A percentile compares a stretch with the other conserved stretches of the same genome.
Evolutionary conservation across 2,329 filamentous ascomycete genomes (phyloP).

Genomic region (Myriosclerotinia curreyana): DNA sequence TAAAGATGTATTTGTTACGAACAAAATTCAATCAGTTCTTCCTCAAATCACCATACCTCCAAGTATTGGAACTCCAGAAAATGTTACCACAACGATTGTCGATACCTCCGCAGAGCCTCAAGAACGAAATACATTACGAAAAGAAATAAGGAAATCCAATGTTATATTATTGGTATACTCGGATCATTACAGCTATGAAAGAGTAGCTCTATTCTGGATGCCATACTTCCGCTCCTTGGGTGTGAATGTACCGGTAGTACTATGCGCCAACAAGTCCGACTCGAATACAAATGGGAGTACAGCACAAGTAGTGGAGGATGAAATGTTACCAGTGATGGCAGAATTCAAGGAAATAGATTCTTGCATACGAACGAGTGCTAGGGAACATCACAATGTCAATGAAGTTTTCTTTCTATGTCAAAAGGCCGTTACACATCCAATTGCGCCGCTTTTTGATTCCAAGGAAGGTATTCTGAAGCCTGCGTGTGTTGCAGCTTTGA

Average conservation of each 20-base stretch:
- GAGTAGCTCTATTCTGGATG: conserved; percentile 97
- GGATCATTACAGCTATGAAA: conserved; percentile 98
- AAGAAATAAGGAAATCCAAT: conserved; percentile 94
- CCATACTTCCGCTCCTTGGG: conserved; percentile 95
- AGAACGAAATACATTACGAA: conserved; percentile 83
- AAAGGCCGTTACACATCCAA: conserved; percentile 95
- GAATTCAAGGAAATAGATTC: conserved; percentile 99
- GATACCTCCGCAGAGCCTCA: conserved; percentile 95
- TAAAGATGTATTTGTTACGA: conserved; percentile 93
- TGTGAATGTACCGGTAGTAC: conserved; percentile 96
- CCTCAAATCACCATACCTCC: conserved; percentile 94
- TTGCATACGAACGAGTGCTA: conserved; percentile 89
- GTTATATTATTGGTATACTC: conserved; percentile 96
- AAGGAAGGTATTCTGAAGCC: conserved; percentile 89
- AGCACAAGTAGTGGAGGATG: conserved; percentile 85
- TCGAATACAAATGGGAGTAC: conserved; percentile 71
- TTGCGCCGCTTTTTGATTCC: conserved; percentile 93
- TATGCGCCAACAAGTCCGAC: conserved; percentile 98
- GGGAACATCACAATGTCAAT: conserved; percentile 90
- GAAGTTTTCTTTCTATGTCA: conserved; percentile 97
- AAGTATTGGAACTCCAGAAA: conserved; percentile 87
- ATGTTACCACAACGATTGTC: conserved; percentile 95
- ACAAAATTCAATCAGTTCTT: conserved; percentile 91
- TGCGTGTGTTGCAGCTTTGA: conserved; percentile 79
- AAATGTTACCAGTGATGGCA: conserved; percentile 97